Base-by-base conservation (phyloP, 305 asterid genomes). In the Rubia occidens region DNA sequence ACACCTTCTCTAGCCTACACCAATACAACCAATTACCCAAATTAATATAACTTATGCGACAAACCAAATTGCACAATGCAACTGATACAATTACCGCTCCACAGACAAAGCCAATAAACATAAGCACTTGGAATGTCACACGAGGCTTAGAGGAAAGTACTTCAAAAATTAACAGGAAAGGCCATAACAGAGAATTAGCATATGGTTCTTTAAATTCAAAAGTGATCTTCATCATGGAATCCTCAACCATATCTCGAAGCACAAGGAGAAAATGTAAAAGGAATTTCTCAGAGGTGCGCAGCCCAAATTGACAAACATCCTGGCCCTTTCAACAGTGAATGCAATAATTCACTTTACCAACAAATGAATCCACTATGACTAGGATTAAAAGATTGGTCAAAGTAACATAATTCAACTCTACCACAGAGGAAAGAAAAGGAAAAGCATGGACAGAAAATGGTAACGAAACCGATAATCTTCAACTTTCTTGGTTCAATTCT, bases 1-100 rank as follows among this genome's bases (percentile, higher is more conserved):
- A 88, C 96, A 43, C 94, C 91, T 85, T 95, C 99, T 82, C 96
- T 83, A 5, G 94, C 91, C 99, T 95, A 65, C 74, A 24, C 35
- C 76, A 74, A 26, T 59, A 58, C 64, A 66, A 69, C 60, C 66
- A 75, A 54, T 63, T 64, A 60, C 58, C 56, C 49, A 63, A 64
- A 45, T 65, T 29, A 76, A 76, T 8, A 75, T 47, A 17, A 5
- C 54, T 61, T 39, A 37, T 8, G 63, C 32, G 13, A 51, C 72
- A 66, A 35, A 37, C 11, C 58, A 69, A 53, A 29, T 56, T 59
- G 24, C 42, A 26, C 66, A 21, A 26, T 35, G 53, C 59, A 62
- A 15, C 7, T 0, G 8, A 17, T 17, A 20, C 56, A 51, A 51
- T 51, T 51, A 17, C 56, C 17, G 15, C 56, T 51, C 9, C 32